phyloP scores from a whole-genome alignment of 192 early-diverging fungal species.

The Spizellomyces punctatus region DNA sequence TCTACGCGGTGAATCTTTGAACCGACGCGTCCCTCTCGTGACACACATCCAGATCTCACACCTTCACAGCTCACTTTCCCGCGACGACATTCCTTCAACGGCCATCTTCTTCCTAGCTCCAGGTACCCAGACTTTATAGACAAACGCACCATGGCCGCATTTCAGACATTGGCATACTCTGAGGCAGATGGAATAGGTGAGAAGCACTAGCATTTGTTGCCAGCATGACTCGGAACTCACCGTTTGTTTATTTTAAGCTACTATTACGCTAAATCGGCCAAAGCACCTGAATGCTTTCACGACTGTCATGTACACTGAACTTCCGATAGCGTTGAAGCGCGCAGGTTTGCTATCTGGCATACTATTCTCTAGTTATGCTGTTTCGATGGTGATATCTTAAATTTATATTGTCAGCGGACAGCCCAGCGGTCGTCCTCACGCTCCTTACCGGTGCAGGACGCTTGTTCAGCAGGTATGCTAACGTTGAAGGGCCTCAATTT shows the following conservation, averaged over 20 bases:
- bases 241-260: not conserved
- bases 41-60: too few relatives aligned
- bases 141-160: too few relatives aligned
- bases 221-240: not conserved
- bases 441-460: slow-evolving; percentile 24
- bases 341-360: slow-evolving; percentile 4
- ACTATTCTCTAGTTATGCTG: not conserved
- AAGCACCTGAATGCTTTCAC: slow-evolving; percentile 21
- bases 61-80: too few relatives aligned
- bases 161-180: too few relatives aligned
- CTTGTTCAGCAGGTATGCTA: slow-evolving; percentile 30
- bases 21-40: too few relatives aligned
- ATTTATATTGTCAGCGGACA: not conserved
- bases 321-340: slow-evolving; percentile 16
- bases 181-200: too few relatives aligned
- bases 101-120: too few relatives aligned
- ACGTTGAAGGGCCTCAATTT: not conserved
- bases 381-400: not conserved
- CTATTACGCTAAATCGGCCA: slow-evolving; percentile 29
- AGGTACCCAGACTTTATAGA: too few relatives aligned
- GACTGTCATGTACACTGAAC: slow-evolving; percentile 10
- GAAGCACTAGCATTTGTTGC: not conserved
- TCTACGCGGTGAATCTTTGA: too few relatives aligned
- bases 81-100: too few relatives aligned
- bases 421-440: slow-evolving; percentile 8